These are phyloP conservation scores for Boletus sp. DNA, from an alignment of 768 basidiomycete species.

Conservation along the genomic window DNA sequence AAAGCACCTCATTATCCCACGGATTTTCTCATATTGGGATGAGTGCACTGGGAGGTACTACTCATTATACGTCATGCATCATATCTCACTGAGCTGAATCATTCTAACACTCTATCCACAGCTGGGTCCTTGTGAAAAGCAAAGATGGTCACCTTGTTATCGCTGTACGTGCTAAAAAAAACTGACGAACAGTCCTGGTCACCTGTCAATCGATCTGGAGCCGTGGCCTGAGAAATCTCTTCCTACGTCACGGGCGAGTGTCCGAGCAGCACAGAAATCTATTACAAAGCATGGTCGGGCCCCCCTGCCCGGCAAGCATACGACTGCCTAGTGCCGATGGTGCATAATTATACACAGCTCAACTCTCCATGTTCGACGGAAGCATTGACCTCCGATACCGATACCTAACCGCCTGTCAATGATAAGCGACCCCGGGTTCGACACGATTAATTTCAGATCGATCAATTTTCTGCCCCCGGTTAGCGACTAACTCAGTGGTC, in stretches of 20 bases:
- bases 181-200: background rate
- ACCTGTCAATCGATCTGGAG: background rate
- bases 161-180: background rate
- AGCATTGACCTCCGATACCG: background rate
- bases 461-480: background rate
- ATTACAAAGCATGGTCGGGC: too few species aligned
- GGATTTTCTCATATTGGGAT: constrained; percentile 1
- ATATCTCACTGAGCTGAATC: too few species aligned
- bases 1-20: background rate
- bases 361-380: background rate
- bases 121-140: too few species aligned
- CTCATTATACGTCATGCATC: background rate
- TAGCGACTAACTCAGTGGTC: too few species aligned
- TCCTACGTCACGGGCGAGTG: background rate
- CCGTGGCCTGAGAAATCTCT: background rate
- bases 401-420: background rate
- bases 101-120: too few species aligned
- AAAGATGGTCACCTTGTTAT: too few species aligned
- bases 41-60: background rate
- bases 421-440: background rate
- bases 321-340: too few species aligned
- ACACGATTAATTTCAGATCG: background rate
- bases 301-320: too few species aligned
- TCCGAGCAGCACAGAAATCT: too few species aligned
- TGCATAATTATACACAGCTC: background rate